A percentile compares a stretch with the other conserved stretches of the same genome.
Conservation (phyloP, 345 rosid genomes). For the Melaleuca alternifolia region DNA sequence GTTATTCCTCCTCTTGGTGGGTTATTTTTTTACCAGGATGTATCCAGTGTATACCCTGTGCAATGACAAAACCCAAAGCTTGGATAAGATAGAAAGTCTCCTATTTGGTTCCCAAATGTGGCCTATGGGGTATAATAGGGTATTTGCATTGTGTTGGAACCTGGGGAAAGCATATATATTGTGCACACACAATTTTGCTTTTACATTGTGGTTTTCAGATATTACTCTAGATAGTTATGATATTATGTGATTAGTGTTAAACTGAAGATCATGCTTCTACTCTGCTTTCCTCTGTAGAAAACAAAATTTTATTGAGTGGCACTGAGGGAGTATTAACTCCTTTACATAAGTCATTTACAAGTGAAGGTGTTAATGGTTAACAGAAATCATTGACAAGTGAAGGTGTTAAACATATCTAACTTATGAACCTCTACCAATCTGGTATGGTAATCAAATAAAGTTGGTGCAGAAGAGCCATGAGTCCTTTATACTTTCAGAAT, state of each 20-base stretch:
- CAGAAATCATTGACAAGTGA: background rate
- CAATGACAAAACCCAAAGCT: background rate
- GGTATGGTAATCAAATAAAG: background rate
- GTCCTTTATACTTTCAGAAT: background rate
- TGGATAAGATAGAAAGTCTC: background rate
- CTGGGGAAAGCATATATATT: background rate
- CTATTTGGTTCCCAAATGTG: background rate
- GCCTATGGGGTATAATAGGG: background rate
- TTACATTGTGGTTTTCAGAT: background rate
- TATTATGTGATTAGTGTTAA: background rate
- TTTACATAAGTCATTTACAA: background rate
- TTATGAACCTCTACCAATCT: background rate
- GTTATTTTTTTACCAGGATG: background rate
- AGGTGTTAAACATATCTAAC: background rate
- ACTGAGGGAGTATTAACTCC: background rate
- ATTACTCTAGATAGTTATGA: background rate
- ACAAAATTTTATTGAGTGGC: background rate
- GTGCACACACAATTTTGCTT: background rate
- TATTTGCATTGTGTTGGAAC: background rate
- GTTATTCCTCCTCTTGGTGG: background rate
- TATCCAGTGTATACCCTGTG: background rate
- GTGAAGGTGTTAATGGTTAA: background rate
- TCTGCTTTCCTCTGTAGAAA: background rate
- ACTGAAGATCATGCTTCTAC: background rate
- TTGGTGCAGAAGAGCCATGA: background rate